phyloP scores from a whole-genome alignment of 2,329 filamentous ascomycete genomes.

The Aspergillus sp. region DNA sequence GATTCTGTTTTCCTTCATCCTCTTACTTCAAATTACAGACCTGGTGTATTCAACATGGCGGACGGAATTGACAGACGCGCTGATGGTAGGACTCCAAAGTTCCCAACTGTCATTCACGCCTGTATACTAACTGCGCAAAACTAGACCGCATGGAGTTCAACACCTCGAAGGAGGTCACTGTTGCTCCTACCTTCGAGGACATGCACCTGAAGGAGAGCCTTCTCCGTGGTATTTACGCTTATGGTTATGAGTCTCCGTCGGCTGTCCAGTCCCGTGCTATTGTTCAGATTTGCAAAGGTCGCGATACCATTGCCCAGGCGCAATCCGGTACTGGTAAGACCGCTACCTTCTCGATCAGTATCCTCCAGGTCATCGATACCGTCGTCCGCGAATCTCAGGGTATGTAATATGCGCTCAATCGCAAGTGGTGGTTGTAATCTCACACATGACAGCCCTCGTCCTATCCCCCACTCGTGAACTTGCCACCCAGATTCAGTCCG shows the following conservation, averaged over 20 bases:
- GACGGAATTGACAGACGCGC: constrained; percentile 89
- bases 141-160: constrained; percentile 93
- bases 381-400: constrained; percentile 85
- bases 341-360: constrained; percentile 93
- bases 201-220: constrained; percentile 99
- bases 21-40: constrained; percentile 5
- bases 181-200: constrained; percentile 85
- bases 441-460: constrained; percentile 66
- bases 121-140: constrained; percentile 30
- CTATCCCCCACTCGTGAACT: constrained; percentile 95
- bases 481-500: constrained; percentile 96
- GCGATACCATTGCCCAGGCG: constrained; percentile 97
- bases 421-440: background rate
- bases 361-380: constrained; percentile 93
- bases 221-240: constrained; percentile 94
- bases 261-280: constrained; percentile 97
- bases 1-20: constrained; percentile 7
- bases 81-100: constrained; percentile 55
- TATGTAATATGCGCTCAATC: constrained; percentile 28
- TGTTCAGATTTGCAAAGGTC: constrained; percentile 97
- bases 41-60: constrained; percentile 66
- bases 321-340: constrained; percentile 98
- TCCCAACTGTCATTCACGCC: background rate
- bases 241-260: constrained; percentile 97
- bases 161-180: constrained; percentile 96